Percentiles rank a stretch among this genome's conserved stretches.
Conservation (phyloP, 345 rosid genomes). For the Capsella bursapastoris region DNA sequence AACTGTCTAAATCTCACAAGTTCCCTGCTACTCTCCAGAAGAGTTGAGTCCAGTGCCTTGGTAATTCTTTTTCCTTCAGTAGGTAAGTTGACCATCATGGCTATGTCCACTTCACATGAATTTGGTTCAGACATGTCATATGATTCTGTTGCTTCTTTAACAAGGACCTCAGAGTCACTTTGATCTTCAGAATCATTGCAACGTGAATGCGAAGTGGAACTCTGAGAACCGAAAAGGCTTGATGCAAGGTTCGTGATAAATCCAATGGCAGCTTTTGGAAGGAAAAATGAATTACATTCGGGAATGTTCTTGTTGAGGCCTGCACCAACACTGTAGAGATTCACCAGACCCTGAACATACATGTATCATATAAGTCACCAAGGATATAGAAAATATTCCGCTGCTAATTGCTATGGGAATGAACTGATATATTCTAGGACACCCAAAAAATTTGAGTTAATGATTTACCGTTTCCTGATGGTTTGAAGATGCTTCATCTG, state of each 20-base stretch:
- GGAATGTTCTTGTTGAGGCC: conserved; percentile 41
- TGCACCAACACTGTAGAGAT: conserved; percentile 46
- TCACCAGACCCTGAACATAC: conserved; percentile 57
- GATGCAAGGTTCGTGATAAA: conserved; percentile 62
- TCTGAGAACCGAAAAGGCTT: conserved; percentile 59
- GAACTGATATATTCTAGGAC: conserved; percentile 1
- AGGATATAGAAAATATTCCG: background rate
- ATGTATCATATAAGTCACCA: conserved; percentile 11
- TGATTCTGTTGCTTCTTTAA: conserved; percentile 46
- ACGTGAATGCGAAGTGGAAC: conserved; percentile 50
- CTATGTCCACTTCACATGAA: conserved; percentile 42
- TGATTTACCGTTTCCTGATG: conserved; percentile 60
- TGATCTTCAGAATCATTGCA: conserved; percentile 48
- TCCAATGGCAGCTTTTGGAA: conserved; percentile 69
- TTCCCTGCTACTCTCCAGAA: conserved; percentile 32
- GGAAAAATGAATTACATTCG: conserved; percentile 54
- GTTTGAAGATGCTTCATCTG: conserved; percentile 48
- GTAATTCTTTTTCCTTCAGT: conserved; percentile 44
- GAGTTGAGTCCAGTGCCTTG: conserved; percentile 37
- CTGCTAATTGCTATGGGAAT: background rate
- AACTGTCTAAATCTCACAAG: conserved; percentile 57
- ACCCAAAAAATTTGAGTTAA: background rate
- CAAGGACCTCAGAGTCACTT: conserved; percentile 43
- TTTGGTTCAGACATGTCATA: conserved; percentile 48
- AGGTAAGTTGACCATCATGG: conserved; percentile 33